Percentiles rank a stretch among this genome's conserved stretches.
phyloP scores from a whole-genome alignment of 768 basidiomycete species.

The Pholiota molesta region DNA sequence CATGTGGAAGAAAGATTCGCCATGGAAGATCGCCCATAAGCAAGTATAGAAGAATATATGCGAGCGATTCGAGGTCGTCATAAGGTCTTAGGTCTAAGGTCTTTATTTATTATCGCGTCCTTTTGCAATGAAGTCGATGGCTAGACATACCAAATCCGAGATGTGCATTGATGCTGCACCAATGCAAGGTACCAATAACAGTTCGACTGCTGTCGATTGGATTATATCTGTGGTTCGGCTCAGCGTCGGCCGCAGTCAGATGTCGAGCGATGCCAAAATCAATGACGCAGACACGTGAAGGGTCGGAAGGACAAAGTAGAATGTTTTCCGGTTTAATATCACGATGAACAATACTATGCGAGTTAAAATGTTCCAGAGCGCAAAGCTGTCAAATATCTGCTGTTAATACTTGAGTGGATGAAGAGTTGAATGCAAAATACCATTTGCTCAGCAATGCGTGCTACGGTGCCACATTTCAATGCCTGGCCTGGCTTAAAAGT shows the following conservation, averaged over 20 bases:
- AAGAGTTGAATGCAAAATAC: conserved; percentile 18
- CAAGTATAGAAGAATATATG: too few relatives aligned
- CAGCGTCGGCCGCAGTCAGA: neutral
- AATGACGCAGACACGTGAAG: conserved; percentile 29
- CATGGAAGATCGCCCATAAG: too few relatives aligned
- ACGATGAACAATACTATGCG: conserved; percentile 34
- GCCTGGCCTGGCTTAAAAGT: too few relatives aligned
- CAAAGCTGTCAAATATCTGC: conserved; percentile 19
- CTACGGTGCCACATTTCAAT: conserved; percentile 15
- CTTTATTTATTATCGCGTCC: too few relatives aligned
- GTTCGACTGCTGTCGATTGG: conserved; percentile 15
- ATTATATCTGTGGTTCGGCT: conserved; percentile 20
- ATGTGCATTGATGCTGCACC: conserved; percentile 36
- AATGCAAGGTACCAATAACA: conserved; percentile 32
- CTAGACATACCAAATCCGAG: conserved; percentile 29
- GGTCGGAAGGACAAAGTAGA: conserved; percentile 26
- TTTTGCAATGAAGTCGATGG: too few relatives aligned
- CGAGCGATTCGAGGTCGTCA: too few relatives aligned
- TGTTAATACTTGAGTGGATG: neutral
- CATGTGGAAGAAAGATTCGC: too few relatives aligned
- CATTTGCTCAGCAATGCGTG: conserved; percentile 24
- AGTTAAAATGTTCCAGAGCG: conserved; percentile 34
- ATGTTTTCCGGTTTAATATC: conserved; percentile 41
- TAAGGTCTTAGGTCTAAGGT: too few relatives aligned
- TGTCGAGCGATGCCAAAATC: conserved; percentile 34